Evolutionary conservation across 805 yeast species (phyloP).

Genomic region (Ogataea pini): DNA sequence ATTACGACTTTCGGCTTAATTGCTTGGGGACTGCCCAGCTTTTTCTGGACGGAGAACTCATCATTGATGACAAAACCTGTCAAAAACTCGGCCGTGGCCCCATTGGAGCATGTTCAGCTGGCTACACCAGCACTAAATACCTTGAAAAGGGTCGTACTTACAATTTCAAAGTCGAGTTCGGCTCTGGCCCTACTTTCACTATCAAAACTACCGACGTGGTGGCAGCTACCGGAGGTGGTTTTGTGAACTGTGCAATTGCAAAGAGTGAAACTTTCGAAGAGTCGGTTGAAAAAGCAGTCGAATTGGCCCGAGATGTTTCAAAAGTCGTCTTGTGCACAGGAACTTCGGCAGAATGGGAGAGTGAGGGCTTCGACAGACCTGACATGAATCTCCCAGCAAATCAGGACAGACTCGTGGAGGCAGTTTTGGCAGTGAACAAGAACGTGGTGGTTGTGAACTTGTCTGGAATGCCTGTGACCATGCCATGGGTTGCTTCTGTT

Average conservation of each 20-base stretch:
- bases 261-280: slow-evolving; percentile 32
- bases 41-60: slow-evolving; percentile 42
- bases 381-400: slow-evolving; percentile 51
- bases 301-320: slow-evolving; percentile 49
- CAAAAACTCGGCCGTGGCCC: slow-evolving; percentile 42
- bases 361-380: slow-evolving; percentile 58
- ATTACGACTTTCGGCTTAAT: slow-evolving; percentile 41
- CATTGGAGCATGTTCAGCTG: slow-evolving; percentile 37
- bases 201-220: slow-evolving; percentile 19
- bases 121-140: slow-evolving; percentile 20
- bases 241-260: slow-evolving; percentile 20
- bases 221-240: slow-evolving; percentile 36
- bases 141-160: slow-evolving; percentile 39
- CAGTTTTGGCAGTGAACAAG: slow-evolving; percentile 47
- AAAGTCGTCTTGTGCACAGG: slow-evolving; percentile 55
- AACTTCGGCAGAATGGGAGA: slow-evolving; percentile 55
- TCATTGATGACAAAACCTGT: slow-evolving; percentile 46
- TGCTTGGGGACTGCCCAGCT: slow-evolving; percentile 45
- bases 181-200: slow-evolving; percentile 40
- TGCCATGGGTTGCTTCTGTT: slow-evolving; percentile 51
- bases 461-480: slow-evolving; percentile 60
- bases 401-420: slow-evolving; percentile 46
- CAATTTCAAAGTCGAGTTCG: slow-evolving; percentile 42
- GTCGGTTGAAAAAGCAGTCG: slow-evolving; percentile 46
- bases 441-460: slow-evolving; percentile 56